Evolutionary conservation across 768 basidiomycete species (phyloP), one percentile per base, ranked within the genome.

Genomic region (Leccinum uliginosum): DNA sequence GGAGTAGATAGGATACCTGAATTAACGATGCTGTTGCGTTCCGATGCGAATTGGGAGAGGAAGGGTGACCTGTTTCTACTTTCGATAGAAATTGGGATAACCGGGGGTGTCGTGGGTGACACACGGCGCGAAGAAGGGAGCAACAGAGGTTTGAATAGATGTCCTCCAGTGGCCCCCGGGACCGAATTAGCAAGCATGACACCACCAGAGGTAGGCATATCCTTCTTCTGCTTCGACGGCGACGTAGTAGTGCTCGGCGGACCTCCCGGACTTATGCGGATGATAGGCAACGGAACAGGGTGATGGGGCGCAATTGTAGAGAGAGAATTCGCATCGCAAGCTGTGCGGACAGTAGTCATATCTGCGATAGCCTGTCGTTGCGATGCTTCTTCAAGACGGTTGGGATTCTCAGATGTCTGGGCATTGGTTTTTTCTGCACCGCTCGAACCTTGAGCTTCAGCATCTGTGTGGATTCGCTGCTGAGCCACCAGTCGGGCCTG

Each of bases 281-380:
- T n/a, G 43, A 50, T 59, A 6, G 57, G 27, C 4, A 38, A 27
- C 30, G 52, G 51, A 50, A 56, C 15, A 44, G 44, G 21, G 9
- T 2, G 35, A 51, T 46, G 53, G 15, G 49, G 23, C n/a, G 26
- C 19, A n/a, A 30, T 54, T 32, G 51, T 12, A 7, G 51, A 6
- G 15, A 26, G 11, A 12, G 34, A 21, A 38, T 40, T 51, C n/a
- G 53, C 51, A 45, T 60, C 46, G 23, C 34, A 44, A 53, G 70
- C 58, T 17, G 67, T 64, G 30, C 59, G 64, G n/a, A 74, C 69
- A 46, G 59, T 66, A 12, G 62, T 54, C 6, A 66, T 63, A 47
- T 74, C 69, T 8, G 64, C 46, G 45, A 54, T 69, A 10, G 64
- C 66, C 30, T 65, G 73, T 43, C 63, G 67, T 15, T 7, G 54